Percentiles rank a stretch among this genome's conserved stretches.
Conservation (phyloP, 2,329 filamentous ascomycete genomes). For the Colletotrichum spinosum region DNA sequence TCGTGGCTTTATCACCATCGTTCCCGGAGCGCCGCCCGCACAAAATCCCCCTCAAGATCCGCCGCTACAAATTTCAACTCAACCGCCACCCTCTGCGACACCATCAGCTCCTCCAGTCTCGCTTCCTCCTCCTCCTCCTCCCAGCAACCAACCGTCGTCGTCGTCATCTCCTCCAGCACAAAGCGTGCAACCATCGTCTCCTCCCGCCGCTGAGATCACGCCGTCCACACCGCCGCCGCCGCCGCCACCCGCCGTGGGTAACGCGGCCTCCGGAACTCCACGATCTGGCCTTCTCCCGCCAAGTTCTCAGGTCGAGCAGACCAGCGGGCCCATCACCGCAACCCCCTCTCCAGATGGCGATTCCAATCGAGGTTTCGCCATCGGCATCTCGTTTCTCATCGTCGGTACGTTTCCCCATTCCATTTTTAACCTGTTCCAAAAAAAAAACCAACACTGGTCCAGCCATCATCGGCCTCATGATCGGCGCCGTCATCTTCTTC, state of each 20-base stretch:
- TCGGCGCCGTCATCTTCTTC: constrained; percentile 24
- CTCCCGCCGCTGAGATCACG: constrained; percentile 13
- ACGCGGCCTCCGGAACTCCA: constrained; percentile 19
- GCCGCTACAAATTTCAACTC: neutral
- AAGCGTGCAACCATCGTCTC: neutral
- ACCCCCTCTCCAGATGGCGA: neutral
- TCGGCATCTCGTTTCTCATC: constrained; percentile 26
- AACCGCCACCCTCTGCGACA: neutral
- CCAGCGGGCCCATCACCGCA: constrained; percentile 5
- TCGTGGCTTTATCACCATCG: constrained; percentile 30
- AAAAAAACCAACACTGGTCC: neutral
- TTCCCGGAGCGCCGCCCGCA: constrained; percentile 21
- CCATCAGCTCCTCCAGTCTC: neutral
- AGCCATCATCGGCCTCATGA: constrained; percentile 21
- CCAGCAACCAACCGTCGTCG: neutral
- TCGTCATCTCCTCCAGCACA: neutral
- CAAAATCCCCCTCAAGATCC: constrained; percentile 2
- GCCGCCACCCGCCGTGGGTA: constrained; percentile 19
- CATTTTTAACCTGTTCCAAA: too few relatives aligned
- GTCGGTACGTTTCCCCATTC: constrained; percentile 3
- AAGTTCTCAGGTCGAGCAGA: constrained; percentile 10
- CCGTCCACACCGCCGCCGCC: neutral
- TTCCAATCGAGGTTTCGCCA: constrained; percentile 2
- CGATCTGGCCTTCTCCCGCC: constrained; percentile 7
- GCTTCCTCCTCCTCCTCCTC: neutral